A percentile compares a stretch with the other conserved stretches of the same genome.
Evolutionary conservation across 2,329 filamentous ascomycete species (phyloP).

Genomic region (Trematosphaeria pertusa): DNA sequence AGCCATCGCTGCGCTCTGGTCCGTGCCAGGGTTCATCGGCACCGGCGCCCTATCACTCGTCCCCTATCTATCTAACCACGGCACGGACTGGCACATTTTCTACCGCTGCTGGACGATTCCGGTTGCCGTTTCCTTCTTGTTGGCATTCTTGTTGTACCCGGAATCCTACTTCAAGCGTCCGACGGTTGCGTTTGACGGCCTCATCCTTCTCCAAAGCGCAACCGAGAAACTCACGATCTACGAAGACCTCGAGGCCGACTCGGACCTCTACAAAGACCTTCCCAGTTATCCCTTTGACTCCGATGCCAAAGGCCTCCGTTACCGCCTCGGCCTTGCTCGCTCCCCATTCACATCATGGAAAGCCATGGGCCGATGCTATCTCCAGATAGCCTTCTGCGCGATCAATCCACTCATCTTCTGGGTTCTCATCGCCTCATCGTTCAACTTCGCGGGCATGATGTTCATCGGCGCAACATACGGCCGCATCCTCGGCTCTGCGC

Average conservation of each 20-base stretch:
- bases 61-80: conserved; percentile 34
- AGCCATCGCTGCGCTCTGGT: conserved; percentile 46
- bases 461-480: conserved; percentile 37
- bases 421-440: conserved; percentile 31
- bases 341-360: conserved; percentile 35
- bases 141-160: conserved; percentile 42
- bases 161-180: conserved; percentile 54
- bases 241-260: conserved; percentile 39
- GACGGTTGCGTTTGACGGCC: conserved; percentile 51
- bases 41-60: conserved; percentile 32
- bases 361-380: conserved; percentile 30
- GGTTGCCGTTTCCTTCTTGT: conserved; percentile 28
- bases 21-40: conserved; percentile 32
- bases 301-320: conserved; percentile 15
- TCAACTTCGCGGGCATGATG: conserved; percentile 39
- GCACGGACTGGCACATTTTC: conserved; percentile 41
- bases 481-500: conserved; percentile 23
- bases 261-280: conserved; percentile 32
- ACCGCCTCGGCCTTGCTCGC: conserved; percentile 27
- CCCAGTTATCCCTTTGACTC: conserved; percentile 21
- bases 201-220: conserved; percentile 47
- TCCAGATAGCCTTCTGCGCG: conserved; percentile 37
- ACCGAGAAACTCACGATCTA: conserved; percentile 51
- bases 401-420: conserved; percentile 42
- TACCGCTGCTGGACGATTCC: conserved; percentile 43